phyloP scores from a whole-genome alignment of 2,329 filamentous ascomycete species.

The Aureobasidium leucospermi region DNA sequence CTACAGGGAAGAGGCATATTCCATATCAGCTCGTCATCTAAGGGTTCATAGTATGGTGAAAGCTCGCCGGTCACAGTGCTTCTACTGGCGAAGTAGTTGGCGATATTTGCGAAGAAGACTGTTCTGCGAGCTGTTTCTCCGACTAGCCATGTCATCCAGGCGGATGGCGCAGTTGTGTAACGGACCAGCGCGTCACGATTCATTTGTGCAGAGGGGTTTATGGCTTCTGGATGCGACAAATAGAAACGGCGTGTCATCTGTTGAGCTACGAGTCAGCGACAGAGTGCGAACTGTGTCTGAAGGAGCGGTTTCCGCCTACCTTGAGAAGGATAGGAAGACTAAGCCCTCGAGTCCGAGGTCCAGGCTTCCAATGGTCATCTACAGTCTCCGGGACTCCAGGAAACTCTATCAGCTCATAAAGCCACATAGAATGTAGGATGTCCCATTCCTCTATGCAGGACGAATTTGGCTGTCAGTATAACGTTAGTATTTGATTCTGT shows the following conservation, averaged over 20 bases:
- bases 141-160: not conserved
- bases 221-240: not conserved
- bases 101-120: not conserved
- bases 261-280: too few relatives aligned
- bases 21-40: not conserved
- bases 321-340: not conserved
- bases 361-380: not conserved
- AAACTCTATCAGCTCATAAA: not conserved
- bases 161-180: not conserved
- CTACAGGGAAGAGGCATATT: not conserved
- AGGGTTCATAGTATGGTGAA: not conserved
- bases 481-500: too few relatives aligned
- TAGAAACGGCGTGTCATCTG: not conserved
- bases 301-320: too few relatives aligned
- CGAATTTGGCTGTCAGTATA: not conserved
- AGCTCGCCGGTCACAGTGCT: not conserved
- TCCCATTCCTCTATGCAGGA: constrained; percentile 1
- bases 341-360: not conserved
- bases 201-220: not conserved
- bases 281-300: too few relatives aligned
- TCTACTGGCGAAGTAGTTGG: not conserved
- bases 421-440: not conserved
- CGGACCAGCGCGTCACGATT: not conserved
- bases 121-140: not conserved
- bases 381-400: not conserved